Evolutionary conservation across 768 basidiomycete species (phyloP).

Genomic region (Rhodotorula paludigena): DNA sequence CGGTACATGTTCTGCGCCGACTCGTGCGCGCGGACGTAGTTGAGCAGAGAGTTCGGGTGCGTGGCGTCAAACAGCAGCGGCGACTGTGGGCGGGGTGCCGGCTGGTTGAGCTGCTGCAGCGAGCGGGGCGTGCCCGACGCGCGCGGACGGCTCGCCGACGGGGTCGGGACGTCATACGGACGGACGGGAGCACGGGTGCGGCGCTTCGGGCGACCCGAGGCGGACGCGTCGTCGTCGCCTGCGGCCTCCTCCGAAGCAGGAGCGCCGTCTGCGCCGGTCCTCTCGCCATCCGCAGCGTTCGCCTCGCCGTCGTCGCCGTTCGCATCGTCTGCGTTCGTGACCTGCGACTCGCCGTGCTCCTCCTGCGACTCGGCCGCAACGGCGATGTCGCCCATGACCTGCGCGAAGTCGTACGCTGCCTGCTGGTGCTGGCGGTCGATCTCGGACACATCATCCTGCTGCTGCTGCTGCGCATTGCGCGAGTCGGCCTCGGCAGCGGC

Average conservation of each 20-base stretch:
- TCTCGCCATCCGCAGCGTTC: background rate
- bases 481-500: slow-evolving; percentile 15
- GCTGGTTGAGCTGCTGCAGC: no score
- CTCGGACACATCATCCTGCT: no score
- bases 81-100: background rate
- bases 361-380: background rate
- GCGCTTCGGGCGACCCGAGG: background rate
- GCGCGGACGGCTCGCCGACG: slow-evolving; percentile 1
- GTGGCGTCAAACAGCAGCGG: background rate
- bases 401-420: background rate
- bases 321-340: background rate
- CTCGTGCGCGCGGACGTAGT: slow-evolving; percentile 21
- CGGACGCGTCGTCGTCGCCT: background rate
- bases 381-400: no score
- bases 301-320: background rate
- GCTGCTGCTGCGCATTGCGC: background rate
- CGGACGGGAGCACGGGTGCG: background rate
- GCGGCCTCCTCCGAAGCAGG: background rate
- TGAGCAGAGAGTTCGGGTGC: slow-evolving; percentile 2
- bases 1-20: slow-evolving; percentile 1
- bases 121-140: background rate
- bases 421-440: slow-evolving; percentile 3
- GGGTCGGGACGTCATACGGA: slow-evolving; percentile 6
- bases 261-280: background rate
- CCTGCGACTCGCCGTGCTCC: background rate